Percentiles rank a stretch among this genome's conserved stretches.
phyloP scores from a whole-genome alignment of 2,329 filamentous ascomycete species.

The Mycogone perniciosa region DNA sequence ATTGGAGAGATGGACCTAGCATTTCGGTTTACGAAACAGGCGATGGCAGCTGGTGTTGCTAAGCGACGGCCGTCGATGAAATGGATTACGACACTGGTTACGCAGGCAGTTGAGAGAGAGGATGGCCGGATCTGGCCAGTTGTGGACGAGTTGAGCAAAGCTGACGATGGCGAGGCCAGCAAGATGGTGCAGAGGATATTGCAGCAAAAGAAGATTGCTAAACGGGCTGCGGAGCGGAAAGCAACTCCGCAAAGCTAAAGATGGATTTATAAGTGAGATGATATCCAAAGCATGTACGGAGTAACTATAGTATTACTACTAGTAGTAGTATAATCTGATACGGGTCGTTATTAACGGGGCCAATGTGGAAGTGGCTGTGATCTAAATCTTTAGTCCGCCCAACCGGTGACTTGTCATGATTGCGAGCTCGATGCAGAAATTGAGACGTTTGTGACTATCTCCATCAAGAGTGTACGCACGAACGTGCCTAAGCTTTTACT shows the following conservation, averaged over 20 bases:
- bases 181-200: conserved; percentile 21
- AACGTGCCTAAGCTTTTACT: too few species aligned
- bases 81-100: conserved; percentile 26
- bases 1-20: conserved; percentile 28
- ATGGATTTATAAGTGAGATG: neutral
- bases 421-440: too few species aligned
- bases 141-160: conserved; percentile 23
- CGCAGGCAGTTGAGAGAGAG: conserved; percentile 22
- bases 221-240: conserved; percentile 13
- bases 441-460: too few species aligned
- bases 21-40: conserved; percentile 24
- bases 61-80: conserved; percentile 3
- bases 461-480: too few species aligned
- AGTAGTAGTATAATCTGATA: too few species aligned
- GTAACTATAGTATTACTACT: too few species aligned
- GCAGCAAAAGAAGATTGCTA: conserved; percentile 19
- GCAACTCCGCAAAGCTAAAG: neutral
- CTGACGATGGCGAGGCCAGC: conserved; percentile 15
- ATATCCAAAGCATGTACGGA: too few species aligned
- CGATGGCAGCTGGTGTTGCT: conserved; percentile 12
- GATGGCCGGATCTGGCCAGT: conserved; percentile 28
- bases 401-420: too few species aligned
- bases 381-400: too few species aligned
- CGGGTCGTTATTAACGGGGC: too few species aligned
- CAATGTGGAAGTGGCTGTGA: too few species aligned